Conservation (phyloP, 148 eudicot genomes). For the Chenopodium album region DNA sequence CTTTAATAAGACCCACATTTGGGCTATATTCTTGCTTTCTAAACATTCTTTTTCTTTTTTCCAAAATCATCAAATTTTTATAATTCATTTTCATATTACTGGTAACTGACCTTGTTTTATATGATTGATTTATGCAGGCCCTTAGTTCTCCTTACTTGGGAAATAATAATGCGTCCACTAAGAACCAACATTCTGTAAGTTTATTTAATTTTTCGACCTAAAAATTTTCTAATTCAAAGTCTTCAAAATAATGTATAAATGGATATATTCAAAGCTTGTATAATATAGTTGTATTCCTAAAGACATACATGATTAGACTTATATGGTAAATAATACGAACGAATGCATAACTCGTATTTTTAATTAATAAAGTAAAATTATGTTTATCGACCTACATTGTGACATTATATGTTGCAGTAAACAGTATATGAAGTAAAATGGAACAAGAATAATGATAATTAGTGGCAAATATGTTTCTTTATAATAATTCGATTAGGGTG, state of each 20-base stretch:
- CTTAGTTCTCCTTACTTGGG: slow-evolving; percentile 81
- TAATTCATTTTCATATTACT: neutral
- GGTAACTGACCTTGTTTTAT: neutral
- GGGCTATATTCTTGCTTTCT: slow-evolving; percentile 24
- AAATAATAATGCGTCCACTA: slow-evolving; percentile 39
- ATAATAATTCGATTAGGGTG: too few species aligned
- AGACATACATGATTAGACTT: too few species aligned
- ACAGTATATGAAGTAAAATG: too few species aligned
- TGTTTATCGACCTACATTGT: too few species aligned
- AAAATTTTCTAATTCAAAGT: neutral
- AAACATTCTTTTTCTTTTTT: slow-evolving; percentile 29
- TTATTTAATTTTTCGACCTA: neutral
- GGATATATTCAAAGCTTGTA: too few species aligned
- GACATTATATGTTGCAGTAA: too few species aligned
- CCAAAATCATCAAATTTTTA: neutral
- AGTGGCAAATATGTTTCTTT: too few species aligned
- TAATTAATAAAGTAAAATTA: too few species aligned
- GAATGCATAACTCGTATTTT: too few species aligned
- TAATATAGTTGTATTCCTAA: too few species aligned
- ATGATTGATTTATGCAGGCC: slow-evolving; percentile 52
- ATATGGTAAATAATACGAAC: too few species aligned
- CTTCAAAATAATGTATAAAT: neutral
- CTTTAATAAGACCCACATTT: slow-evolving; percentile 18
- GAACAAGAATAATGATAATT: too few species aligned
- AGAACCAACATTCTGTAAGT: slow-evolving; percentile 62